Base-by-base conservation (phyloP, 2,329 filamentous ascomycete genomes). In the Exophiala alcalophila region DNA sequence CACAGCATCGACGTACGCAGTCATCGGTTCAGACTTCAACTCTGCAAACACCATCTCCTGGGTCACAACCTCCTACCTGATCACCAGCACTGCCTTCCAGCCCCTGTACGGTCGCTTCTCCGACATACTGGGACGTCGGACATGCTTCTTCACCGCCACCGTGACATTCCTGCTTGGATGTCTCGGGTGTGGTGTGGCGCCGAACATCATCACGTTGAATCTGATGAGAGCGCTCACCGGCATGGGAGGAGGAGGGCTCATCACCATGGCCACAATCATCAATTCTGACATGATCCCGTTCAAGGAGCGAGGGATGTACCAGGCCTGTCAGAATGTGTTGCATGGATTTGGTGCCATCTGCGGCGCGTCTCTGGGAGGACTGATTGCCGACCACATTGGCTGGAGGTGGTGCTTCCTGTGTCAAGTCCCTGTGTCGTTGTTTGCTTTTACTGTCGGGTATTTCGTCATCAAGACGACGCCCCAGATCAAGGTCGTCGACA, bases 351-450 rank as follows among this genome's bases (percentile, higher is more conserved):
- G 80, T 0, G 73, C 77, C 2, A 77, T 82, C 23, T 81, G 77
- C 24, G 69, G 69, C 14, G 69, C 69, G 2, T 69, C 68, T 0
- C 55, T 91, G 0, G 86, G 76, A 11, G 85, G 86, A 2, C 61
- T 86, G 5, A 62, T 89, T n/a, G 78, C 83, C 0, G 84, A 89
- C 61, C 77, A 72, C 4, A 73, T 89, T 37, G 83, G 84, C 23
- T 89, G 85, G 85, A 70, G 85, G 52, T 88, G 83, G 81, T 76
- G 84, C 0, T 91, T 92, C 58, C 62, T 86, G 9, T 72, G 72
- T 2, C 86, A 91, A 60, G 76, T 78, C 0, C 86, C 86, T 2
- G 60, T 88, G 0, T 80, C 77, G 0, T 47, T 71, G 2, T 53
- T 74, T n/a, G 79, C 78, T 0, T 65, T 82, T 1, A 26, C 71